phyloP scores from a whole-genome alignment of 2,329 filamentous ascomycete species.

The Diaporthe caulivora region DNA sequence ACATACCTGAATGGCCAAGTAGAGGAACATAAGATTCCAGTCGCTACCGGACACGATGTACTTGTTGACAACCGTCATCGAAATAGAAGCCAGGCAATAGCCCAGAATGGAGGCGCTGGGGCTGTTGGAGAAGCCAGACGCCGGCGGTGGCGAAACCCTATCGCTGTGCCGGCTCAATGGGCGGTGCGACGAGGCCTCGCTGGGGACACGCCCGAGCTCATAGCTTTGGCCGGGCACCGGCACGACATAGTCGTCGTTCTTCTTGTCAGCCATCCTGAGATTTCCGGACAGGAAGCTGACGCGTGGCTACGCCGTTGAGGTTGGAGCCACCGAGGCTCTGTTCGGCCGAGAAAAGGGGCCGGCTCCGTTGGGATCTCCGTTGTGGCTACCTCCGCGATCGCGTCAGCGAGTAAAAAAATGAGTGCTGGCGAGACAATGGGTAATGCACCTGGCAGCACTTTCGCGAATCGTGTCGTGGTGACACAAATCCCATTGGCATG shows the following conservation, averaged over 20 bases:
- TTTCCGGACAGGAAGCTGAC: neutral
- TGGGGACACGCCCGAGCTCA: conserved; percentile 49
- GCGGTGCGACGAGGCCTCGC: conserved; percentile 59
- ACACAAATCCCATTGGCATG: neutral
- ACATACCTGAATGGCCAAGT: conserved; percentile 89
- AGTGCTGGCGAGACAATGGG: neutral
- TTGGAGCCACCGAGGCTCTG: neutral
- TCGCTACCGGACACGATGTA: conserved; percentile 90
- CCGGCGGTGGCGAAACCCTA: conserved; percentile 51
- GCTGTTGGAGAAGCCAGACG: conserved; percentile 75
- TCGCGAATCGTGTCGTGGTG: conserved; percentile 8
- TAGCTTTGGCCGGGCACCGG: conserved; percentile 70
- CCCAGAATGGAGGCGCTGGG: conserved; percentile 83
- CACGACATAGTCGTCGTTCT: conserved; percentile 84
- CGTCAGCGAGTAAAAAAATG: neutral
- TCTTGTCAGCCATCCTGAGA: conserved; percentile 82
- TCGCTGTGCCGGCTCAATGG: conserved; percentile 44
- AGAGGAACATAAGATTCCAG: conserved; percentile 97
- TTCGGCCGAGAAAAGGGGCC: no score
- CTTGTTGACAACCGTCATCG: conserved; percentile 99
- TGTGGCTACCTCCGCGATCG: neutral
- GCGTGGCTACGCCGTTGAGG: neutral
- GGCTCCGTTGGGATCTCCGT: neutral
- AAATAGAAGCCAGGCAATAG: conserved; percentile 93
- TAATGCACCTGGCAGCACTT: neutral